Evolutionary conservation across 257 asterid genomes (phyloP).

Genomic region (Lycium ferocissimum): DNA sequence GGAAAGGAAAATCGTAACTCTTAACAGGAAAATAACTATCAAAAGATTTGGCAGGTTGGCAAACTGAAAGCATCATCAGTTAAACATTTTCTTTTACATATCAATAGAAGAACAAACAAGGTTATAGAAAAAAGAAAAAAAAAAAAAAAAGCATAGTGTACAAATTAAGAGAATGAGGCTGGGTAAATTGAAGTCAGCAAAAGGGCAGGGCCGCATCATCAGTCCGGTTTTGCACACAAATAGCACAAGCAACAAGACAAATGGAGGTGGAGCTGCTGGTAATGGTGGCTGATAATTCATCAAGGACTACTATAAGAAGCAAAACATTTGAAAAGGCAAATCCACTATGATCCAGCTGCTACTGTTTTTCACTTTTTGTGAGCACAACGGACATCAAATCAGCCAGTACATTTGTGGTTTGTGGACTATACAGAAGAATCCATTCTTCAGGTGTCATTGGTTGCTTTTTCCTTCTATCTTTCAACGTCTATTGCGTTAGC

Average conservation of each 20-base stretch:
- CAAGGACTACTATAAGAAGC: constrained; percentile 39
- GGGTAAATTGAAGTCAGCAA: constrained; percentile 17
- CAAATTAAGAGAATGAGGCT: background rate
- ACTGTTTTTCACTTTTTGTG: constrained; percentile 36
- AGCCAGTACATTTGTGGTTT: background rate
- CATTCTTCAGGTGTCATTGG: constrained; percentile 3
- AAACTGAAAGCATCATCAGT: too few relatives aligned
- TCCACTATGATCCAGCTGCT: constrained; percentile 36
- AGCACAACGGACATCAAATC: constrained; percentile 33
- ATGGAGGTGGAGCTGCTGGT: constrained; percentile 44
- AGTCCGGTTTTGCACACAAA: constrained; percentile 33
- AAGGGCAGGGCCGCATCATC: constrained; percentile 34
- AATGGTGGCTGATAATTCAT: constrained; percentile 58
- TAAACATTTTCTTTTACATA: background rate
- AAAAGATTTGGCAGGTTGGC: background rate
- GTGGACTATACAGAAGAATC: constrained; percentile 17
- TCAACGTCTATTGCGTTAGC: background rate
- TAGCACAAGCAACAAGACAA: constrained; percentile 38
- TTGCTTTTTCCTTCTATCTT: background rate
- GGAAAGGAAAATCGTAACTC: background rate
- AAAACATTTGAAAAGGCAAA: constrained; percentile 41
- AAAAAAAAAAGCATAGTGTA: background rate
- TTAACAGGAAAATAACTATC: background rate
- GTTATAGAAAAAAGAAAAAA: background rate
- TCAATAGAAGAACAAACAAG: background rate